phyloP scores from a whole-genome alignment of 1,284 basidiomycete species.

The Pisolithus thermaeus region DNA sequence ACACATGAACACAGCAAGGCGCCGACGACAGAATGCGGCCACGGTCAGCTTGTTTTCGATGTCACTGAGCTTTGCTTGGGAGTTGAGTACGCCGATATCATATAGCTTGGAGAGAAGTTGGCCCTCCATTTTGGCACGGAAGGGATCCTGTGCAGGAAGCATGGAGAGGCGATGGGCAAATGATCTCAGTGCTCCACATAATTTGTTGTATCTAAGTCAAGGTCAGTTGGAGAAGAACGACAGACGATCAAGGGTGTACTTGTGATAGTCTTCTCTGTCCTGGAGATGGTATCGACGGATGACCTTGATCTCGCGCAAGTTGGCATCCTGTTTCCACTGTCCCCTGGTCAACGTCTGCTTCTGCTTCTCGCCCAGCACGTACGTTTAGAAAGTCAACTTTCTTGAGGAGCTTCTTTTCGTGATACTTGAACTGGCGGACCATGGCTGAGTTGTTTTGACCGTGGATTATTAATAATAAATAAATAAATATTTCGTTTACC shows the following conservation, averaged over 20 bases:
- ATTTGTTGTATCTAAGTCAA: slow-evolving; percentile 80
- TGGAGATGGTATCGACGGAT: slow-evolving; percentile 96
- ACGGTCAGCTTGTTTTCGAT: slow-evolving; percentile 95
- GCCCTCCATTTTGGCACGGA: slow-evolving; percentile 79
- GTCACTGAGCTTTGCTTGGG: slow-evolving; percentile 81
- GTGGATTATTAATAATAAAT: neutral
- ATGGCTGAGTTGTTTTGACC: slow-evolving; percentile 28
- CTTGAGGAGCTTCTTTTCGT: slow-evolving; percentile 91
- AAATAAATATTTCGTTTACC: neutral
- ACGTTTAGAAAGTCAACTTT: slow-evolving; percentile 93
- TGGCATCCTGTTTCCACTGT: slow-evolving; percentile 97
- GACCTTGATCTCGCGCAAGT: slow-evolving; percentile 88
- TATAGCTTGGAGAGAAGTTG: slow-evolving; percentile 93
- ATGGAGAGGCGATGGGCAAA: slow-evolving; percentile 86
- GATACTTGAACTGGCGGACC: slow-evolving; percentile 90
- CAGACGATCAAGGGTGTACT: slow-evolving; percentile 40
- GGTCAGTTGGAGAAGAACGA: slow-evolving; percentile 7
- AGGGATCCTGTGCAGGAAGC: slow-evolving; percentile 87
- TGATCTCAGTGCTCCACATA: slow-evolving; percentile 84
- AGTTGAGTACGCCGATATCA: slow-evolving; percentile 91
- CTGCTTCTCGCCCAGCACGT: slow-evolving; percentile 24
- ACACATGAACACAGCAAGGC: slow-evolving; percentile 91
- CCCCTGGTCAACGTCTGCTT: slow-evolving; percentile 1
- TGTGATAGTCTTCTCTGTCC: slow-evolving; percentile 93
- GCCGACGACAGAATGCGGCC: slow-evolving; percentile 86